Conservation (phyloP, 768 basidiomycete genomes). For the Phlegmacium glaucopus region DNA sequence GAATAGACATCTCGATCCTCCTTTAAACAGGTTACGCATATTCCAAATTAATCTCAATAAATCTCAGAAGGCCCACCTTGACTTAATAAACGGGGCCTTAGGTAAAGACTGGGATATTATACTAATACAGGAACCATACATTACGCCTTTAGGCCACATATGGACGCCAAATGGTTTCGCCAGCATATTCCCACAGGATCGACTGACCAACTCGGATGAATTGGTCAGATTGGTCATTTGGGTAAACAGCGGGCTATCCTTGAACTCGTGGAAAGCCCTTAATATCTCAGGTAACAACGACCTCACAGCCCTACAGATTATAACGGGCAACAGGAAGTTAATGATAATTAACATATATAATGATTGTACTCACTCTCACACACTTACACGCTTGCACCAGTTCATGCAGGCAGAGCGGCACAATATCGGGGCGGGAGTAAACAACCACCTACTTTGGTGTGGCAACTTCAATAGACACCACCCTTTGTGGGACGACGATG, state of each 20-base stretch:
- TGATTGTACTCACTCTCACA: too few relatives aligned
- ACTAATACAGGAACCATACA: too few relatives aligned
- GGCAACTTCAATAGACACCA: not conserved
- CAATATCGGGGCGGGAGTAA: not conserved
- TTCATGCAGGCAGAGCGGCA: not conserved
- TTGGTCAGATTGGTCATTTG: not conserved
- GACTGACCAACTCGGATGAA: not conserved
- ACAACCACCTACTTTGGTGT: not conserved
- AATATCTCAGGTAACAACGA: not conserved
- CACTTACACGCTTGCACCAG: too few relatives aligned
- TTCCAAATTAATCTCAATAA: conserved; percentile 3
- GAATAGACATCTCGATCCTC: not conserved
- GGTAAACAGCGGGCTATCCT: not conserved
- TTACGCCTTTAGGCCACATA: not conserved
- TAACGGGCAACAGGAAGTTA: not conserved
- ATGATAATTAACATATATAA: not conserved
- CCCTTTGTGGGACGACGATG: not conserved
- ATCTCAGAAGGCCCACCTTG: not conserved
- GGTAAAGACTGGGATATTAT: not conserved
- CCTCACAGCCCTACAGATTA: not conserved
- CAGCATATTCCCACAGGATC: not conserved
- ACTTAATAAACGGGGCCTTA: not conserved
- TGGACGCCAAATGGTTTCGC: not conserved
- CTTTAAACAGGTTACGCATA: not conserved
- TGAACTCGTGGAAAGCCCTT: not conserved